Conservation (phyloP, 805 yeast species). For the Tetrapisispora namnaoensis region DNA sequence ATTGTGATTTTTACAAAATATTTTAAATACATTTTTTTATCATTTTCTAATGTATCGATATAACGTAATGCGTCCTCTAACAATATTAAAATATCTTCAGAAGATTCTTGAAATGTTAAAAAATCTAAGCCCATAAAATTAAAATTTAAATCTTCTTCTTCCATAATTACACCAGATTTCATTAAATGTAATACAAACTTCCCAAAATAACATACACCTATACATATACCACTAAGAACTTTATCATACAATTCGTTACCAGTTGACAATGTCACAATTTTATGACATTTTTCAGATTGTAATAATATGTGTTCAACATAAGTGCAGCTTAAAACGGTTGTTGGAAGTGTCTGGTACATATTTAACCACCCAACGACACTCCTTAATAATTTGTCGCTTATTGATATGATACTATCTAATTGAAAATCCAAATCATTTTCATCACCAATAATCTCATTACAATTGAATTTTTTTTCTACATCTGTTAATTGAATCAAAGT, state of each 20-base stretch:
- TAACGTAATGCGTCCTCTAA: slow-evolving; percentile 29
- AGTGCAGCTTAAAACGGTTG: slow-evolving; percentile 65
- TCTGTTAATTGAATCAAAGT: slow-evolving; percentile 44
- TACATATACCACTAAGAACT: slow-evolving; percentile 41
- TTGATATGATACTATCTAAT: slow-evolving; percentile 36
- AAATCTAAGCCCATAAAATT: slow-evolving; percentile 48
- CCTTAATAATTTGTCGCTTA: slow-evolving; percentile 45
- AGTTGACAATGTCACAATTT: slow-evolving; percentile 11
- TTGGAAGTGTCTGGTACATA: slow-evolving; percentile 58
- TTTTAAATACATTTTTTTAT: slow-evolving; percentile 2
- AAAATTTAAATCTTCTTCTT: slow-evolving; percentile 67
- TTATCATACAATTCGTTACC: slow-evolving; percentile 34
- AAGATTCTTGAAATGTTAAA: slow-evolving; percentile 19
- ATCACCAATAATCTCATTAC: slow-evolving; percentile 20
- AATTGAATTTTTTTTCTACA: slow-evolving; percentile 40
- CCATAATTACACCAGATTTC: slow-evolving; percentile 49
- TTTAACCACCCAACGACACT: slow-evolving; percentile 63
- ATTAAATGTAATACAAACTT: slow-evolving; percentile 39
- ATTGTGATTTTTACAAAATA: slow-evolving; percentile 22
- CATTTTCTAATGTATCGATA: slow-evolving; percentile 1
- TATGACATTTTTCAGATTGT: slow-evolving; percentile 28
- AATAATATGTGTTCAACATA: slow-evolving; percentile 54
- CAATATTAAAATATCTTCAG: slow-evolving; percentile 15
- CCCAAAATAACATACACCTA: slow-evolving; percentile 47
- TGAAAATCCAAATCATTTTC: slow-evolving; percentile 22